Evolutionary conservation across 371 early-diverging fungal species (phyloP).

Genomic region (Rhizopus microsporus): DNA sequence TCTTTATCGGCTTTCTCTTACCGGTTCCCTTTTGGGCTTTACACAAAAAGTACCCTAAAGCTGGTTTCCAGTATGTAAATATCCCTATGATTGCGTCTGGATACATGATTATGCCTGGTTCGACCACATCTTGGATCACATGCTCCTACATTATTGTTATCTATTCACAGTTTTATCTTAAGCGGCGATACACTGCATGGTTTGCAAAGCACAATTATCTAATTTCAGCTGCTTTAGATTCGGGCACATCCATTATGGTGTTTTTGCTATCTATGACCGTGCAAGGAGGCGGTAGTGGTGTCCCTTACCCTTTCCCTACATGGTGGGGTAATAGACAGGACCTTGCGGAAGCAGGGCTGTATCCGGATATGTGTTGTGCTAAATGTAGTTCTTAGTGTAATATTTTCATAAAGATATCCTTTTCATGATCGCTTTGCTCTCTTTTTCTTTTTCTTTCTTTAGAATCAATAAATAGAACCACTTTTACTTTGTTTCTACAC

Average conservation of each 20-base stretch:
- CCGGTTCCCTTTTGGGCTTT: conserved; percentile 41
- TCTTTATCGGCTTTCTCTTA: conserved; percentile 34
- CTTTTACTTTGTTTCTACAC: neutral
- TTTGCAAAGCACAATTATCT: conserved; percentile 60
- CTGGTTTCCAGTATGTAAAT: conserved; percentile 41
- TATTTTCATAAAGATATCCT: conserved; percentile 3
- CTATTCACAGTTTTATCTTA: conserved; percentile 48
- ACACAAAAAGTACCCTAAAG: conserved; percentile 34
- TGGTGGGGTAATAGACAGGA: conserved; percentile 54
- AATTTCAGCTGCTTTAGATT: conserved; percentile 58
- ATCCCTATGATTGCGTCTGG: conserved; percentile 51
- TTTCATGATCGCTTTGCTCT: neutral
- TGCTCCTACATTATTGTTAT: conserved; percentile 40
- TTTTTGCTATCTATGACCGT: conserved; percentile 53
- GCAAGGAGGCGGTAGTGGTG: conserved; percentile 49
- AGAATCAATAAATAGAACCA: too few species aligned
- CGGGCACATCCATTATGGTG: conserved; percentile 57
- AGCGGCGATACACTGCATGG: conserved; percentile 43
- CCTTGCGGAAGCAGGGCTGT: neutral
- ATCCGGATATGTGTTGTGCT: conserved; percentile 3
- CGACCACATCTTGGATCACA: conserved; percentile 43
- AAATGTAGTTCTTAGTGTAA: neutral
- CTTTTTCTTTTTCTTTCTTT: too few species aligned
- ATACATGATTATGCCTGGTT: conserved; percentile 41
- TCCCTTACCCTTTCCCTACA: conserved; percentile 40